A percentile compares a stretch with the other conserved stretches of the same genome.
These are phyloP conservation scores for Mayamaea pseudoterrestris DNA, from an alignment of 108 stramenopile genomes.

Conservation along the genomic window DNA sequence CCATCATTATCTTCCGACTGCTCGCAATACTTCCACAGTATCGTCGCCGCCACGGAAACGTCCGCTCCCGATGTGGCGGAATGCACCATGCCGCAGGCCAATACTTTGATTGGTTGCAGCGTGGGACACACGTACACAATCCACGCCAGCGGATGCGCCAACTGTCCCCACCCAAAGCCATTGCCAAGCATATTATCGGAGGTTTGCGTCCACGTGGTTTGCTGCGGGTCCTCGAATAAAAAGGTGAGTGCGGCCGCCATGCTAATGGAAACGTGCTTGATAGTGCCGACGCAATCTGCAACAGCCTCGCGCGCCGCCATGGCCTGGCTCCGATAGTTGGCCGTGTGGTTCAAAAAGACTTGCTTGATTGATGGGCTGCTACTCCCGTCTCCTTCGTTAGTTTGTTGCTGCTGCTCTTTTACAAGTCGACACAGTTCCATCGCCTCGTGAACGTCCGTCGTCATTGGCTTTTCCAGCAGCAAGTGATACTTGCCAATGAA, in stretches of 20 bases:
- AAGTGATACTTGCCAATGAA: conserved; percentile 35
- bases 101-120: conserved; percentile 27
- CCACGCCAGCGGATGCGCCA: conserved; percentile 53
- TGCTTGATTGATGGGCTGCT: too few relatives aligned
- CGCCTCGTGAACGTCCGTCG: conserved; percentile 43
- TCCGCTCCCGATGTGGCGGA: conserved; percentile 45
- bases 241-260: conserved; percentile 44
- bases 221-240: conserved; percentile 30
- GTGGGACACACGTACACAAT: conserved; percentile 33
- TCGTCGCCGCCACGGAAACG: conserved; percentile 47
- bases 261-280: conserved; percentile 34
- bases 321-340: conserved; percentile 54
- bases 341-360: conserved; percentile 51
- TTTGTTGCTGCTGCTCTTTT: background rate
- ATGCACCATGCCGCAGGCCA: conserved; percentile 41
- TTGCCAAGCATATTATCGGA: conserved; percentile 47
- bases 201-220: conserved; percentile 34
- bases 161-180: conserved; percentile 68
- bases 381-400: too few relatives aligned
- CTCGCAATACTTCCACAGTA: too few relatives aligned
- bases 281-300: conserved; percentile 19
- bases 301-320: conserved; percentile 31
- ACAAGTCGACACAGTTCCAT: conserved; percentile 21
- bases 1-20: conserved; percentile 29
- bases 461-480: conserved; percentile 72